These are phyloP conservation scores for Cryptococcus hybrid DNA, from an alignment of 1,284 basidiomycete genomes.

Conservation along the genomic window DNA sequence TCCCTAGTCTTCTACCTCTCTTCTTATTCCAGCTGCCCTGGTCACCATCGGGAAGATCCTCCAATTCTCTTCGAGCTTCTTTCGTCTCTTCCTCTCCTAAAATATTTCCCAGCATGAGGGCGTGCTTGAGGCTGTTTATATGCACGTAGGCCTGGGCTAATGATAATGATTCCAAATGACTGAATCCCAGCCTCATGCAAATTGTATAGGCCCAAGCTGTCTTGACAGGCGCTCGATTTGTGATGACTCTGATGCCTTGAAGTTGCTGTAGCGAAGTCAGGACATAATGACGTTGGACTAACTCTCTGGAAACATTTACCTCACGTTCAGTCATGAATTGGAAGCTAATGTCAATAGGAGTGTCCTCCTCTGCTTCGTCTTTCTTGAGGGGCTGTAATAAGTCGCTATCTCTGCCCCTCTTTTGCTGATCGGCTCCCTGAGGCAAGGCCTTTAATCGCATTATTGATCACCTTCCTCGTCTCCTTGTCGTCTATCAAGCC, in stretches of 20 bases:
- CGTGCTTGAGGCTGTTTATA: conserved; percentile 81
- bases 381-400: conserved; percentile 28
- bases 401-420: conserved; percentile 28
- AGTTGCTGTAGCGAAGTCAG: not conserved
- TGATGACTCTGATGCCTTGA: conserved; percentile 44
- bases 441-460: conserved; percentile 58
- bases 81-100: conserved; percentile 52
- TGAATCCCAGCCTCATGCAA: conserved; percentile 80
- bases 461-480: conserved; percentile 61
- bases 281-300: not conserved
- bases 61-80: conserved; percentile 44
- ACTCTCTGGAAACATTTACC: conserved; percentile 16
- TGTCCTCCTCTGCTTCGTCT: conserved; percentile 9
- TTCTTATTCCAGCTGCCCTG: conserved; percentile 3
- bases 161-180: conserved; percentile 73
- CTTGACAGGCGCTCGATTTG: conserved; percentile 93
- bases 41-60: conserved; percentile 36
- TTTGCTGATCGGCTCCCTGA: conserved; percentile 31
- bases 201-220: conserved; percentile 87
- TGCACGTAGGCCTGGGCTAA: conserved; percentile 73
- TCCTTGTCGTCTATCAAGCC: conserved; percentile 66
- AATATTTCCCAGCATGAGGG: conserved; percentile 71
- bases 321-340: conserved; percentile 36
- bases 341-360: conserved; percentile 29
- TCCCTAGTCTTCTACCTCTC: conserved; percentile 3